A percentile compares a stretch with the other conserved stretches of the same genome.
Conservation (phyloP, 192 early-diverging fungal genomes). For the Coemansia sp. region DNA sequence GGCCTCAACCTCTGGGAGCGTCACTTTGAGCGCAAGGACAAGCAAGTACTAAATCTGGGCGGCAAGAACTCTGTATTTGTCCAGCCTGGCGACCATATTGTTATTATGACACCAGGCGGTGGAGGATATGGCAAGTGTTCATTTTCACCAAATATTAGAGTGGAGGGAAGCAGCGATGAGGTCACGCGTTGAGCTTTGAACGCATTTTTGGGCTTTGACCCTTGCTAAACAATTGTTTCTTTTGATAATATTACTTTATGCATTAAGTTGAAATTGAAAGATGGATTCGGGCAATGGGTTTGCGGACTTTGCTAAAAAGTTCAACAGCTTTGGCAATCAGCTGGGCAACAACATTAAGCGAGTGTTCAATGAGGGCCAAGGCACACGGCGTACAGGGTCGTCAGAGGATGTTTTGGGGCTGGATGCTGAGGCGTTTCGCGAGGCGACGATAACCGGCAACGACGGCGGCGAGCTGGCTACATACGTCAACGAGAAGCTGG, state of each 20-base stretch:
- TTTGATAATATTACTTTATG: background rate
- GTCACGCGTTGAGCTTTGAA: conserved; percentile 2
- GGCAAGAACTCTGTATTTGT: conserved; percentile 88
- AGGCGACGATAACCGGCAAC: conserved; percentile 54
- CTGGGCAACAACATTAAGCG: conserved; percentile 49
- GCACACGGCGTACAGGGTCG: conserved; percentile 16
- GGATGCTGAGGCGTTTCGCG: conserved; percentile 52
- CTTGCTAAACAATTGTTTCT: background rate
- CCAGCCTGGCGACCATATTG: conserved; percentile 73
- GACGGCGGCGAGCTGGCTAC: conserved; percentile 55
- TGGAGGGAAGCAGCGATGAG: background rate
- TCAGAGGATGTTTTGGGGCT: conserved; percentile 54
- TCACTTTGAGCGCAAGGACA: background rate
- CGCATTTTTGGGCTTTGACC: no score
- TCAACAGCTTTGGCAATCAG: conserved; percentile 49
- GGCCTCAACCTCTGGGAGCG: conserved; percentile 84
- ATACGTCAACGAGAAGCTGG: conserved; percentile 52
- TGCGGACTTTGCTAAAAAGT: conserved; percentile 52
- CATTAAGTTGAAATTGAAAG: background rate
- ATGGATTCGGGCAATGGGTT: conserved; percentile 32
- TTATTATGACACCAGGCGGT: conserved; percentile 89
- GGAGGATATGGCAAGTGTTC: conserved; percentile 65
- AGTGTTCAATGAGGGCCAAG: conserved; percentile 37
- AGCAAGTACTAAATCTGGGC: conserved; percentile 65
- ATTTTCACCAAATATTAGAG: background rate